Conservation (phyloP, 768 basidiomycete genomes). For the Fibroporia radiculosa region DNA sequence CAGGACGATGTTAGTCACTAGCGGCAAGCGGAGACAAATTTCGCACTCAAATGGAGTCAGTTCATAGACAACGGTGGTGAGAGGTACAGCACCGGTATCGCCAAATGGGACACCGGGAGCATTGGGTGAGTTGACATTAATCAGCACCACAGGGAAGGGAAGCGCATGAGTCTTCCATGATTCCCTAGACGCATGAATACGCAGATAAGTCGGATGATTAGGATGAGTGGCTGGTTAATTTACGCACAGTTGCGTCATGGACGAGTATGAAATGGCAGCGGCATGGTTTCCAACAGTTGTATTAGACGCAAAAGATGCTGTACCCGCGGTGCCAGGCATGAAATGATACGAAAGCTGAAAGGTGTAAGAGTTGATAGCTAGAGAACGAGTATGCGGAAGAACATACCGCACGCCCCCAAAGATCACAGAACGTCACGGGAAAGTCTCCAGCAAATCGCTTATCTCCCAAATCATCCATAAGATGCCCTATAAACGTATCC, state of each 20-base stretch:
- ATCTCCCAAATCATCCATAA: background rate
- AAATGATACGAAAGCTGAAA: background rate
- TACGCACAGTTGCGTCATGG: background rate
- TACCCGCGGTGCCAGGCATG: background rate
- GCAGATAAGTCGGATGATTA: no score
- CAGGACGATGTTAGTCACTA: background rate
- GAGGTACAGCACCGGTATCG: background rate
- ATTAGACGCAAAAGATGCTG: background rate
- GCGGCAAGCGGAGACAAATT: background rate
- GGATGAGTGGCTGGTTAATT: no score
- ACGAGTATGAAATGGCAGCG: background rate
- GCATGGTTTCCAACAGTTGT: background rate
- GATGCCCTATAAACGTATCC: background rate
- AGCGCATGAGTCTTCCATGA: background rate
- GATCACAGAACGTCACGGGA: background rate
- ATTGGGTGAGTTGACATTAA: background rate
- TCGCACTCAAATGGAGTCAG: background rate
- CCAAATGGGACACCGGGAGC: background rate
- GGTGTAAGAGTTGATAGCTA: no score
- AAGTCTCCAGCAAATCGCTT: background rate
- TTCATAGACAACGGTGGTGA: background rate
- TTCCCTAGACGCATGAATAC: background rate
- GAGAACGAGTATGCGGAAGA: background rate
- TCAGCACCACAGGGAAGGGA: background rate
- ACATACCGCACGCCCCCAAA: background rate